A percentile compares a stretch with the other conserved stretches of the same genome.
These are phyloP conservation scores for Dissophora ornata DNA, from an alignment of 192 early-diverging fungal genomes.

Conservation along the genomic window DNA sequence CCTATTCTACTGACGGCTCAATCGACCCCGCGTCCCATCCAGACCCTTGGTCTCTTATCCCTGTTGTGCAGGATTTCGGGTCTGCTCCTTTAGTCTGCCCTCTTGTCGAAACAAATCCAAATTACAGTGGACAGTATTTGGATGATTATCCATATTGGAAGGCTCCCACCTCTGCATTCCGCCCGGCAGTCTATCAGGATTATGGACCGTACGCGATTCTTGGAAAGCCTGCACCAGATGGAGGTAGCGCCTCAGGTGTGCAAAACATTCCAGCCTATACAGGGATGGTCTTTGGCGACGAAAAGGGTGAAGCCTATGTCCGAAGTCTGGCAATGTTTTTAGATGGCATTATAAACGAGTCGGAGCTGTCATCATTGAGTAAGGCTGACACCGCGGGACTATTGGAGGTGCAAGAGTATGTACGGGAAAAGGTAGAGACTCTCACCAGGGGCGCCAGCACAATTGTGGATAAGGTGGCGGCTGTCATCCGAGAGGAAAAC, in stretches of 20 bases:
- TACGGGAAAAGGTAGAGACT: conserved; percentile 51
- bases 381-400: conserved; percentile 27
- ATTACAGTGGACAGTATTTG: conserved; percentile 33
- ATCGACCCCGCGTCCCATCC: conserved; percentile 53
- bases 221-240: conserved; percentile 18
- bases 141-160: conserved; percentile 49
- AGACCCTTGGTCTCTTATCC: conserved; percentile 49
- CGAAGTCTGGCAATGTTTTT: conserved; percentile 66
- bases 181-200: conserved; percentile 30
- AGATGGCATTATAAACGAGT: conserved; percentile 29
- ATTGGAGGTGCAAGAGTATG: conserved; percentile 40
- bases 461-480: conserved; percentile 49
- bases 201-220: conserved; percentile 52
- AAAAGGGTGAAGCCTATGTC: conserved; percentile 68
- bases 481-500: conserved; percentile 39
- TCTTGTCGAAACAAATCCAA: neutral
- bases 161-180: conserved; percentile 6
- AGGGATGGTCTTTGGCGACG: conserved; percentile 69
- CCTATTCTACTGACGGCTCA: conserved; percentile 44
- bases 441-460: conserved; percentile 58
- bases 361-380: conserved; percentile 11
- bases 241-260: conserved; percentile 14
- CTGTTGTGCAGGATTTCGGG: conserved; percentile 29
- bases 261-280: conserved; percentile 55
- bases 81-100: conserved; percentile 22